Conservation (phyloP, 1,284 basidiomycete species). For the Ustilago crameri region DNA sequence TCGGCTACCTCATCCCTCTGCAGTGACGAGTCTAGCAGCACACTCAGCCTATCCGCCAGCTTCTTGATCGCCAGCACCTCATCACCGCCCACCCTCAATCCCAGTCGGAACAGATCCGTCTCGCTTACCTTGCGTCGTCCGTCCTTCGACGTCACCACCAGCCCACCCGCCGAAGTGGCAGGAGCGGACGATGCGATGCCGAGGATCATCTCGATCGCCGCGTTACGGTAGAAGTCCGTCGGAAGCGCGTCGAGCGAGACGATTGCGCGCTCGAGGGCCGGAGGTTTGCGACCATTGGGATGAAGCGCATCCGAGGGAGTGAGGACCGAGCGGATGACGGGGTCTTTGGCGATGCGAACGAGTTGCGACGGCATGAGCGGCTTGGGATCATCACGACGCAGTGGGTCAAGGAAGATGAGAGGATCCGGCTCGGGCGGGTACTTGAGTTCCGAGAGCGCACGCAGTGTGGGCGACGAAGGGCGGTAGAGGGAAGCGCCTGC, state of each 20-base stretch:
- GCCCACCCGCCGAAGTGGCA: conserved; percentile 5
- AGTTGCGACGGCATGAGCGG: conserved; percentile 59
- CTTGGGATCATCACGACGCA: conserved; percentile 64
- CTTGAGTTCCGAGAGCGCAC: conserved; percentile 50
- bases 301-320: conserved; percentile 36
- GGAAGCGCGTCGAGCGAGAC: conserved; percentile 60
- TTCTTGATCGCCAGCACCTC: conserved; percentile 59
- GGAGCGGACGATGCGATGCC: conserved; percentile 52
- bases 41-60: conserved; percentile 59
- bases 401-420: conserved; percentile 64
- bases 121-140: conserved; percentile 56
- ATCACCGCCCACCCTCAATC: conserved; percentile 58
- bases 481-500: conserved; percentile 34
- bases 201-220: conserved; percentile 66
- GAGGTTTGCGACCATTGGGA: conserved; percentile 47
- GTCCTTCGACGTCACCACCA: conserved; percentile 22
- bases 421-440: conserved; percentile 66
- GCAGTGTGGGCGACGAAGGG: conserved; percentile 50
- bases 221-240: conserved; percentile 54
- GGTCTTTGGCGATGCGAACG: conserved; percentile 55
- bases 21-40: conserved; percentile 34
- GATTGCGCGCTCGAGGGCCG: conserved; percentile 55
- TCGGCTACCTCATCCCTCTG: conserved; percentile 49
- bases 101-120: conserved; percentile 64
- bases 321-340: conserved; percentile 53